Base-by-base conservation (phyloP, 306 rosid species). In the Prosopis cineraria region DNA sequence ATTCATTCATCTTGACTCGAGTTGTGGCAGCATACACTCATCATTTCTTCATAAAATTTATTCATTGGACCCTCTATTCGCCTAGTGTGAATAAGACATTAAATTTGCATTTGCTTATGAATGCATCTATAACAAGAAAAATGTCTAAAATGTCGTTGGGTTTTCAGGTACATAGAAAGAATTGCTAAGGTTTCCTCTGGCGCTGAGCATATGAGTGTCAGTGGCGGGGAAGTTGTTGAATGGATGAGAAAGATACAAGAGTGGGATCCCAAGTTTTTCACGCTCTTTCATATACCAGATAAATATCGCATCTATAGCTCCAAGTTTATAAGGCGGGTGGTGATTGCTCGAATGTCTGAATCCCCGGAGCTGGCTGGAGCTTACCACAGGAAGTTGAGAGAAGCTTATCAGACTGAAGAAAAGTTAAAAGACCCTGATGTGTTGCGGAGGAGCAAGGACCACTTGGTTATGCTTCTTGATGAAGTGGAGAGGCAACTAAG, bases 191-290 rank as follows among this genome's bases (percentile, higher is more conserved):
- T 93, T 68, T 91, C 99, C 19, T 78, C 93, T 2, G 91, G 97
- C 55, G 45, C 60, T 37, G 91, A 85, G 64, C 74, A 62, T 20
- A 78, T 87, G 52, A 68, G 77, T 77, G 55, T 55, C 4, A 90
- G 89, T 56, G 79, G 86, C 55, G 70, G 79, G 73, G 94, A 91
- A 87, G 96, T 88, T 50, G 81, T 85, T 56, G 94, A 87, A 73
- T 96, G 96, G 99, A 96, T 96, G 97, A 91, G 87, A 67, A 90
- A 81, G 88, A 90, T 96, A 86, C 91, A 91, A 88, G 88, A 87
- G 22, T 96, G 98, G 99, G 88, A 96, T 77, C 89, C 98, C 0
- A 89, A 87, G 83, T 89, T 73, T 48, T 91, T 96, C 79, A 76
- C 93, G 13, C 98, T 93, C 65, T 82, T 82, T 68, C 93, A 91